Base-by-base conservation (phyloP, 441 rosid species). In the Brassica balearica region DNA sequence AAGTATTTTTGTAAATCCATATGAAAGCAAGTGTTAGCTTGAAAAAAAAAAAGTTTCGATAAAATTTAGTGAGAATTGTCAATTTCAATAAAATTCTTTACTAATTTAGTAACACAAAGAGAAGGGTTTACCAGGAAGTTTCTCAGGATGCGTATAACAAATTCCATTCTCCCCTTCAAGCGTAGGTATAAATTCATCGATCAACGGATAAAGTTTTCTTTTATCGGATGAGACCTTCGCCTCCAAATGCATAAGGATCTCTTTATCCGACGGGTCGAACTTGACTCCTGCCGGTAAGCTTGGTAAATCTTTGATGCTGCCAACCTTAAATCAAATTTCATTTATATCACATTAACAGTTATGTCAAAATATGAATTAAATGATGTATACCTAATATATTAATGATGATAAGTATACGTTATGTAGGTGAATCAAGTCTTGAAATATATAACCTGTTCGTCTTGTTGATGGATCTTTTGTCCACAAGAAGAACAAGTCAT, bases 241-340 rank as follows among this genome's bases (percentile, higher is more conserved):
- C 72, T 90, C 97, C 59, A 96, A 81, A 83, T 96, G 98, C 80
- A 87, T 86, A 2, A 96, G 81, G 38, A 94, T 94, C 80, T 96
- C 99, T 75, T 86, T 94, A 73, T 96, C 99, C 1, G 90, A 91
- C 14, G 98, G 98, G 76, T 94, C 99, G 58, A 96, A 96, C 70
- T 90, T 96, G 72, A 96, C 96, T 74, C 99, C 99, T 0, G 98
- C 96, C 1, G 99, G 99, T 69, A 96, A 77, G 9, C 99, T 97
- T 38, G 95, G 95, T 80, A 96, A 82, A 77, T 96, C 92, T 65
- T 90, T 87, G 68, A 90, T 88, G 58, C 77, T 27, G 36, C 86
- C 87, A 43, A 71, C 81, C 88, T 86, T 69, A 12, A 2, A 53
- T 53, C 20, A 53, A 46, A 73, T 43, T 66, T 71, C 34, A 55